These are phyloP conservation scores for Ophiognomonia clavigignenti-juglandacearum DNA, from an alignment of 2,329 filamentous ascomycete genomes.

Conservation along the genomic window DNA sequence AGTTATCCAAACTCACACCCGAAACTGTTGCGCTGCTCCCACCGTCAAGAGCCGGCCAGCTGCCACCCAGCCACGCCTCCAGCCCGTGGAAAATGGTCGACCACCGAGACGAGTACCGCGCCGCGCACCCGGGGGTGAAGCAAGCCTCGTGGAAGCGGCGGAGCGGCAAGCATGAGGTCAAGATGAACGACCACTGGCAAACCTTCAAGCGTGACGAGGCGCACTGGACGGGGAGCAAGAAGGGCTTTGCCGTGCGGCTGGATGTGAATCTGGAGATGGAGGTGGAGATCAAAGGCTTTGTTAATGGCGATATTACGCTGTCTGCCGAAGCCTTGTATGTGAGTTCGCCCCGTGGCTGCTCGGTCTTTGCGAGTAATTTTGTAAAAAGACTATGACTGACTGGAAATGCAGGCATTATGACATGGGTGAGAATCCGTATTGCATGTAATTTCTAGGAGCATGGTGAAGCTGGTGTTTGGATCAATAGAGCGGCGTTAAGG, in stretches of 20 bases:
- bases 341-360: background rate
- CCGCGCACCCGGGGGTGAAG: background rate
- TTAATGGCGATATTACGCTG: slow-evolving; percentile 13
- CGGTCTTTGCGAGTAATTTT: background rate
- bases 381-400: background rate
- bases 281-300: slow-evolving; percentile 9
- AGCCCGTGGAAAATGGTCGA: slow-evolving; percentile 5
- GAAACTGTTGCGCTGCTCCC: background rate
- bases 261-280: slow-evolving; percentile 11
- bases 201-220: slow-evolving; percentile 3
- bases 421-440: background rate
- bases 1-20: background rate
- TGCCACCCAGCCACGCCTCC: background rate
- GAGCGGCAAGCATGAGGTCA: slow-evolving; percentile 1
- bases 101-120: background rate
- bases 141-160: slow-evolving; percentile 11
- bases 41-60: background rate
- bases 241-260: slow-evolving; percentile 9
- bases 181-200: slow-evolving; percentile 8
- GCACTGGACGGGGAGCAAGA: slow-evolving; percentile 8
- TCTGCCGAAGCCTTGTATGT: slow-evolving; percentile 13
- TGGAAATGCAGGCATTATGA: slow-evolving; percentile 2
- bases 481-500: background rate
- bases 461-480: background rate
- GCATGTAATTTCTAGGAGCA: background rate